Evolutionary conservation across 148 eudicot genomes (phyloP), one percentile per base, ranked within the genome.

Genomic region (Spergularia bocconei): DNA sequence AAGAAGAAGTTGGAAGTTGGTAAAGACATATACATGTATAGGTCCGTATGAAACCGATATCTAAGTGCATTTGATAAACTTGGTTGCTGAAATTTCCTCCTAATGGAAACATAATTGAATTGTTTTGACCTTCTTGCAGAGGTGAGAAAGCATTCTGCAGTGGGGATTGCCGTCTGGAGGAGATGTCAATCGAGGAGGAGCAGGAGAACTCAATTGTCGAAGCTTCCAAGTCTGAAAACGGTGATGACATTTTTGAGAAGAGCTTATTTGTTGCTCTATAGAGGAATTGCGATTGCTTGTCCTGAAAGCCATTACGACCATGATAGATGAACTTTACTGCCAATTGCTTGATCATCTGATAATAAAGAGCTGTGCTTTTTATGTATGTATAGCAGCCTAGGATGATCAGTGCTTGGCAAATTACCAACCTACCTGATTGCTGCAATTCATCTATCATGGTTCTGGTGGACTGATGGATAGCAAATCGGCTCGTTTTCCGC

Each of bases 131-230:
- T 81, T 78, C 19, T 71, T 81, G 84, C 91, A 93, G 96, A 84
- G 98, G 95, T 47, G 98, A 93, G 87, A 93, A 88, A 77, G 96
- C 94, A 48, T 93, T 93, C 84, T 93, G 97, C 88, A 93, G 98
- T 47, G 71, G 80, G 75, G 85, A 76, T 78, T 93, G 98, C 77
- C 90, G 97, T 39, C 60, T 81, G 44, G 83, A 87, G 82, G 92
- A 82, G 88, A 91, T 93, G 73, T 81, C 80, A 52, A 77, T 87
- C 6, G 94, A 89, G 80, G 98, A 91, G 79, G 87, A 79, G 70
- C 80, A 83, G 72, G 92, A 91, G 84, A 81, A 85, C 54, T 74
- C 73, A 29, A 23, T 25, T 69, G 67, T 39, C 38, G 76, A 81
- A 62, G 68, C 80, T 78, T 71, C 72, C 62, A 62, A 71, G 33